Conservation (phyloP, 495 filamentous ascomycete species). For the Neurospora terricola region DNA sequence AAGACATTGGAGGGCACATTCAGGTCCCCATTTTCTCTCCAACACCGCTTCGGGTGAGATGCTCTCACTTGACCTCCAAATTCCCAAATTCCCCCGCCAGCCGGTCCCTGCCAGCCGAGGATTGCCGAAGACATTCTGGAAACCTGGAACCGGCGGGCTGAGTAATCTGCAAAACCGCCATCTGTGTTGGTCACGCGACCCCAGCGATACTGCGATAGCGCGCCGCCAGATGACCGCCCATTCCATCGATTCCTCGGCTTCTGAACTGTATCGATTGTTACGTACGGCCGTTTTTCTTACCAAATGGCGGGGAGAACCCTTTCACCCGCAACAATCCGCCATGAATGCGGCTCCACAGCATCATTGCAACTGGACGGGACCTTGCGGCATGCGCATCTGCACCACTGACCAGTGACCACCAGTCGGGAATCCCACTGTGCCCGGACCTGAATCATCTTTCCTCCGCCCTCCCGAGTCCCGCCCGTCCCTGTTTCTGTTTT, state of each 20-base stretch:
- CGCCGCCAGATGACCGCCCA: background rate
- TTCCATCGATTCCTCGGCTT: background rate
- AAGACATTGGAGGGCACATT: background rate
- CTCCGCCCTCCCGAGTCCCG: no score
- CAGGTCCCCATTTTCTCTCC: background rate
- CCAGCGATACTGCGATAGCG: background rate
- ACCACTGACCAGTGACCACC: background rate
- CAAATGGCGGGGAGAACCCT: background rate
- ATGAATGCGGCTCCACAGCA: background rate
- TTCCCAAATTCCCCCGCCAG: background rate
- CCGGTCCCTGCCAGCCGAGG: slow-evolving; percentile 21
- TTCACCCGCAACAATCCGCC: background rate
- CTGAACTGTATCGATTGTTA: background rate
- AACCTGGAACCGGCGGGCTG: background rate
- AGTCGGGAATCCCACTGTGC: background rate
- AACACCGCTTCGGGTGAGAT: background rate
- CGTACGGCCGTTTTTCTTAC: background rate
- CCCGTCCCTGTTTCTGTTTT: background rate
- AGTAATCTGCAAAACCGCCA: background rate
- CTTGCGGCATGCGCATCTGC: background rate
- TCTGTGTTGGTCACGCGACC: background rate
- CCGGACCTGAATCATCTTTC: background rate
- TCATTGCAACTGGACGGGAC: background rate
- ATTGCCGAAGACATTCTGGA: slow-evolving; percentile 21
- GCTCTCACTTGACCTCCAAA: background rate